Evolutionary conservation across 1,284 basidiomycete species (phyloP).

Genomic region (Mycocalia duriaeana): DNA sequence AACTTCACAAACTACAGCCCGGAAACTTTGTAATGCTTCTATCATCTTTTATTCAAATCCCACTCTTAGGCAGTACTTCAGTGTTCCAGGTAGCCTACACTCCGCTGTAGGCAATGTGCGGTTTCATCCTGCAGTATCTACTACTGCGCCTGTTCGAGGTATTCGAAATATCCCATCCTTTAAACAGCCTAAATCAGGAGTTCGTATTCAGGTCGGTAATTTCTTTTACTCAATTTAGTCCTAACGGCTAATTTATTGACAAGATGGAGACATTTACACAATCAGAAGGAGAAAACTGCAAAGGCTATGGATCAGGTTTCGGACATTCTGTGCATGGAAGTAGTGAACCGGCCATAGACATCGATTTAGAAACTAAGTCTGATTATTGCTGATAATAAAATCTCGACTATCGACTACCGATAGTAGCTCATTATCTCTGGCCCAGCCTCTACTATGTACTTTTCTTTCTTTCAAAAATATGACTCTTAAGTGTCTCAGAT

Average conservation of each 20-base stretch:
- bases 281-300: constrained; percentile 20
- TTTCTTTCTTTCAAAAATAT: too few relatives aligned
- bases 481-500: too few relatives aligned
- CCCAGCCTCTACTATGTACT: too few relatives aligned
- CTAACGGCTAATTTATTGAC: not conserved
- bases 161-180: constrained; percentile 12
- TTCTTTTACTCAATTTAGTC: constrained; percentile 1
- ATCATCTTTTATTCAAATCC: not conserved
- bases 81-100: constrained; percentile 1
- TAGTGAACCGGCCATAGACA: constrained; percentile 25
- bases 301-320: constrained; percentile 18
- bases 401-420: too few relatives aligned
- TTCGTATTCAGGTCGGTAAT: constrained; percentile 46
- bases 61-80: not conserved
- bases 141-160: not conserved
- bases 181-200: constrained; percentile 26
- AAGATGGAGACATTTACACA: constrained; percentile 46
- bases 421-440: too few relatives aligned
- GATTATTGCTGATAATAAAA: too few relatives aligned
- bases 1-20: constrained; percentile 44
- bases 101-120: not conserved
- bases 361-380: constrained; percentile 22
- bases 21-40: constrained; percentile 47
- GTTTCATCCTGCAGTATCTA: not conserved
- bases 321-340: constrained; percentile 21